Conservation (phyloP, 108 stramenopile genomes). For the Stephanodiscus minutulus region DNA sequence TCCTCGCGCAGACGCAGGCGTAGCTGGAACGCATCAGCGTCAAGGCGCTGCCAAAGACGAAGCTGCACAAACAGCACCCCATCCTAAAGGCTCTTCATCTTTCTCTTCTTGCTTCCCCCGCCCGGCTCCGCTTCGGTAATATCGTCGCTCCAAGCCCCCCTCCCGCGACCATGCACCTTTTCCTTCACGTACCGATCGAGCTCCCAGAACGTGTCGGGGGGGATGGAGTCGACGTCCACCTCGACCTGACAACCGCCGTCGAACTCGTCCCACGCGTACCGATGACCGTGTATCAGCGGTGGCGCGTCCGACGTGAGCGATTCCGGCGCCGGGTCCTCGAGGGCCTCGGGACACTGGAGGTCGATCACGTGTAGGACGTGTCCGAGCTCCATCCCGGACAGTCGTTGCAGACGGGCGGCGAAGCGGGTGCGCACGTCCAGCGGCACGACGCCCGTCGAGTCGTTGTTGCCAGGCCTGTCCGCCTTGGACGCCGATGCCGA, state of each 20-base stretch:
- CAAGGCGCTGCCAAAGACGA: neutral
- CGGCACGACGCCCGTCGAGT: constrained; percentile 32
- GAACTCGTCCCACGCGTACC: constrained; percentile 43
- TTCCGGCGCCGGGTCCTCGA: constrained; percentile 60
- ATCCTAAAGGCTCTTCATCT: constrained; percentile 26
- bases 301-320: constrained; percentile 33
- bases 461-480: constrained; percentile 5
- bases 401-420: constrained; percentile 76
- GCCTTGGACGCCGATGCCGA: constrained; percentile 16
- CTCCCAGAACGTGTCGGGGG: constrained; percentile 73
- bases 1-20: too few species aligned
- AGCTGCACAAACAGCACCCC: neutral
- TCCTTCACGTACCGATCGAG: constrained; percentile 67
- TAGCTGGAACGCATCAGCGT: too few species aligned
- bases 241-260: constrained; percentile 73
- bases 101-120: constrained; percentile 32
- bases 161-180: constrained; percentile 42
- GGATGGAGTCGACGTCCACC: constrained; percentile 89
- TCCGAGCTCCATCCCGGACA: constrained; percentile 86
- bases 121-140: constrained; percentile 24
- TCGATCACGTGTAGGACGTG: constrained; percentile 83
- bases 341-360: constrained; percentile 79
- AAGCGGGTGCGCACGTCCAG: constrained; percentile 85
- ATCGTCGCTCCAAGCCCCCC: constrained; percentile 51
- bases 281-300: constrained; percentile 22